Conservation (phyloP, 2,329 filamentous ascomycete genomes). For the Penicillium sp. region DNA sequence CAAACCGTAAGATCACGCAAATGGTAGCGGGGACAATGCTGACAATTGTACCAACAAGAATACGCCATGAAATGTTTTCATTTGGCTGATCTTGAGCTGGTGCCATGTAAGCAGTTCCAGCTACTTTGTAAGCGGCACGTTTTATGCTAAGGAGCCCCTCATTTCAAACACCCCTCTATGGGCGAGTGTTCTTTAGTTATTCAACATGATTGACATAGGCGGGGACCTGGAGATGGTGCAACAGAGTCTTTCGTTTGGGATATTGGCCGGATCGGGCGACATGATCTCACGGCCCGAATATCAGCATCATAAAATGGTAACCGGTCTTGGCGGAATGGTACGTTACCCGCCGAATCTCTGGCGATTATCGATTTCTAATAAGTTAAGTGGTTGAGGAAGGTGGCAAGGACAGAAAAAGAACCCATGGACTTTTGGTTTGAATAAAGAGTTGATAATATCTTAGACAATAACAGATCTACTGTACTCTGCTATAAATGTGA, state of each 20-base stretch:
- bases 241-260: neutral
- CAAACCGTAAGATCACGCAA: conserved; percentile 22
- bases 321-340: neutral
- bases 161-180: neutral
- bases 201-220: neutral
- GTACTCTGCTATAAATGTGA: too few relatives aligned
- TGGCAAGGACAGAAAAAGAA: too few relatives aligned
- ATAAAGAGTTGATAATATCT: neutral
- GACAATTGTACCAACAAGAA: conserved; percentile 25
- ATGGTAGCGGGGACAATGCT: conserved; percentile 27
- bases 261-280: neutral
- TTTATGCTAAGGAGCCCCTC: neutral
- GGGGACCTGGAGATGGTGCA: neutral
- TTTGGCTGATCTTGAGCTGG: conserved; percentile 11
- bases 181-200: neutral
- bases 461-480: too few relatives aligned
- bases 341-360: too few relatives aligned
- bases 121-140: neutral
- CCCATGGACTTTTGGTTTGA: neutral
- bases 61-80: conserved; percentile 19
- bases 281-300: neutral
- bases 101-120: conserved; percentile 2
- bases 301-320: neutral
- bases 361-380: too few relatives aligned
- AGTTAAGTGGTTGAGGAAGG: too few relatives aligned